phyloP scores from a whole-genome alignment of 495 filamentous ascomycete species.

The Alectoria sarmentosa region DNA sequence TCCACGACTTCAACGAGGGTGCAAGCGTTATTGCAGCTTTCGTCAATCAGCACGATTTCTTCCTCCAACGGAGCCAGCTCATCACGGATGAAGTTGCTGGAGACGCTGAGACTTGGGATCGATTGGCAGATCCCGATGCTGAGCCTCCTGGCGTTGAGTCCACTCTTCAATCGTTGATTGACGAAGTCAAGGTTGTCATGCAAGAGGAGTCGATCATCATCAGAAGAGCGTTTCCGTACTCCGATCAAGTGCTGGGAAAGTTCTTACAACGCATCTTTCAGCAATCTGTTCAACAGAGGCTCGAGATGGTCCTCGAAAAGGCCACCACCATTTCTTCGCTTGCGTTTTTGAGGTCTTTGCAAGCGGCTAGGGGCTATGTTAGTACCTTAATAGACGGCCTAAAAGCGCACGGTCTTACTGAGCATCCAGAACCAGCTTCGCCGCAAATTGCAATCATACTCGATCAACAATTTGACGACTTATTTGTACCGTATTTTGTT shows the following conservation, averaged over 20 bases:
- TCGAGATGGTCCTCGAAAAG: conserved; percentile 95
- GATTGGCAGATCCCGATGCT: conserved; percentile 86
- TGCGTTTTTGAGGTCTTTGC: conserved; percentile 84
- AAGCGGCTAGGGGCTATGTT: conserved; percentile 83
- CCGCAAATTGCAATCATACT: conserved; percentile 76
- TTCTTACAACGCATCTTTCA: conserved; percentile 96
- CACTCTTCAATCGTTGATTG: conserved; percentile 81
- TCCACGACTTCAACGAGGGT: conserved; percentile 94
- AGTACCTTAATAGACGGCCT: conserved; percentile 81
- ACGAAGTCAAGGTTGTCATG: conserved; percentile 92
- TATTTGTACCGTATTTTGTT: conserved; percentile 93
- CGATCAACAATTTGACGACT: conserved; percentile 92
- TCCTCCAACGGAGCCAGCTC: conserved; percentile 86
- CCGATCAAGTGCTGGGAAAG: conserved; percentile 84
- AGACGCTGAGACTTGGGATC: conserved; percentile 82
- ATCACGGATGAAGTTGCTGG: conserved; percentile 84
- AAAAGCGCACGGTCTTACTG: conserved; percentile 89
- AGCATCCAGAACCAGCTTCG: conserved; percentile 86
- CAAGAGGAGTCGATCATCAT: conserved; percentile 96
- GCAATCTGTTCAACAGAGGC: conserved; percentile 89
- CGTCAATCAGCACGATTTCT: conserved; percentile 98
- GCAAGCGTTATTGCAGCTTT: conserved; percentile 90
- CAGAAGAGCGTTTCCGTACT: conserved; percentile 89
- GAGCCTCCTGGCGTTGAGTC: conserved; percentile 87
- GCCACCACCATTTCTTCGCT: conserved; percentile 83